Conservation (phyloP, 805 yeast species). For the Saturnispora halmiae region DNA sequence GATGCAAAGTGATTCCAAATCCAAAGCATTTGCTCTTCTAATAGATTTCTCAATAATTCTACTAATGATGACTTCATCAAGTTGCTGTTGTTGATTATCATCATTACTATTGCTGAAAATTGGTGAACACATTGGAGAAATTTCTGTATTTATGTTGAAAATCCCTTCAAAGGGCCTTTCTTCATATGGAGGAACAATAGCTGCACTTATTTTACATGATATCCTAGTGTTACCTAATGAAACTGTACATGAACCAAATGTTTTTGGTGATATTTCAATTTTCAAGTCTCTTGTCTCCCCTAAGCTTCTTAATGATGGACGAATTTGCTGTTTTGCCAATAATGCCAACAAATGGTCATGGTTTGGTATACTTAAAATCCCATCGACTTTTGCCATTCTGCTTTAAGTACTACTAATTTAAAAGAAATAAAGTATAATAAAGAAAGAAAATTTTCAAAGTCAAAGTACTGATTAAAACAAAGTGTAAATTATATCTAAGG, state of each 20-base stretch:
- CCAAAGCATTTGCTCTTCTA: slow-evolving; percentile 82
- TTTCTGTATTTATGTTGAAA: slow-evolving; percentile 75
- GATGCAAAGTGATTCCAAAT: slow-evolving; percentile 82
- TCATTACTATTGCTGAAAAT: slow-evolving; percentile 34
- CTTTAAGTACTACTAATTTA: background rate
- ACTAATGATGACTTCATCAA: slow-evolving; percentile 67
- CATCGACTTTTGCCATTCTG: slow-evolving; percentile 12
- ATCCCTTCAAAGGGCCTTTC: slow-evolving; percentile 92
- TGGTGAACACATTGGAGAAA: slow-evolving; percentile 84
- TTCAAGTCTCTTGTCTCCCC: slow-evolving; percentile 12
- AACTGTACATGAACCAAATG: slow-evolving; percentile 69
- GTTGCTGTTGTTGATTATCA: background rate
- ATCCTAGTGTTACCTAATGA: slow-evolving; percentile 67
- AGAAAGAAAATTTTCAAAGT: background rate
- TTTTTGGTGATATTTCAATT: slow-evolving; percentile 43
- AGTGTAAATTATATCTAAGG: too few species aligned
- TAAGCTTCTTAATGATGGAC: slow-evolving; percentile 13
- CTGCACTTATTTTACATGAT: slow-evolving; percentile 65
- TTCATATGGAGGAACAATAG: slow-evolving; percentile 70
- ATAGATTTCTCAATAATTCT: slow-evolving; percentile 87
- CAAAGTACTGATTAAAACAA: too few species aligned
- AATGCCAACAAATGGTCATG: slow-evolving; percentile 5
- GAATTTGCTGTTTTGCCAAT: slow-evolving; percentile 9
- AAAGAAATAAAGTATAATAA: background rate
- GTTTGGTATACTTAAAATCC: slow-evolving; percentile 12